Evolutionary conservation across 176 grass and related monocot genomes (phyloP).

Genomic region (Phoenix roebelenii): DNA sequence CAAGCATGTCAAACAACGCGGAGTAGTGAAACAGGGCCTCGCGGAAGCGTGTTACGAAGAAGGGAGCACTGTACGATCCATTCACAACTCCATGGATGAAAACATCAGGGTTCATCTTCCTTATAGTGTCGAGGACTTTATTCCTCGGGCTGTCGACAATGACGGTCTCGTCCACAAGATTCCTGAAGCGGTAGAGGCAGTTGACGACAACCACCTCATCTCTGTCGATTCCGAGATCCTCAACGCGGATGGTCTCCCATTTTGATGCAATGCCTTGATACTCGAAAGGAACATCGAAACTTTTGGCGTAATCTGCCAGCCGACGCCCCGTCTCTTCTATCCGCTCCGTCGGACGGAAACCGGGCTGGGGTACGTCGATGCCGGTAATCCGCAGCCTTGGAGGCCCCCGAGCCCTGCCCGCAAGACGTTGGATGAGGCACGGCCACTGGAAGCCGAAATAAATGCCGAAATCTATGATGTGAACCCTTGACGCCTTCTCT

Average conservation of each 20-base stretch:
- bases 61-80: slow-evolving; percentile 88
- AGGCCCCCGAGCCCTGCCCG: slow-evolving; percentile 56
- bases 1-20: slow-evolving; percentile 85
- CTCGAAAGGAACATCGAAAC: slow-evolving; percentile 67
- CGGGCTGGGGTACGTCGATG: slow-evolving; percentile 87
- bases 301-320: slow-evolving; percentile 74
- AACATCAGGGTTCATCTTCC: slow-evolving; percentile 72
- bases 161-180: slow-evolving; percentile 90
- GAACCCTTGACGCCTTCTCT: slow-evolving; percentile 69
- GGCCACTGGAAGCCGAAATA: slow-evolving; percentile 97
- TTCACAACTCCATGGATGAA: slow-evolving; percentile 95
- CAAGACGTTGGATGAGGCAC: slow-evolving; percentile 75
- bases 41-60: slow-evolving; percentile 91
- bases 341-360: slow-evolving; percentile 79
- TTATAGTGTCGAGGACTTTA: slow-evolving; percentile 86
- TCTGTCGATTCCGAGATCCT: slow-evolving; percentile 61
- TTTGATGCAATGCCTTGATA: slow-evolving; percentile 85
- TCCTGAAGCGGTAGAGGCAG: slow-evolving; percentile 91
- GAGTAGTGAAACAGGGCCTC: slow-evolving; percentile 95
- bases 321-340: slow-evolving; percentile 85
- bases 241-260: slow-evolving; percentile 75
- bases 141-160: slow-evolving; percentile 89
- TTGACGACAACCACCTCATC: slow-evolving; percentile 90
- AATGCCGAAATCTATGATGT: slow-evolving; percentile 96
- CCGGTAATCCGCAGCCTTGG: slow-evolving; percentile 77